phyloP scores from a whole-genome alignment of 148 eudicot genomes.

The Cornus controversa region DNA sequence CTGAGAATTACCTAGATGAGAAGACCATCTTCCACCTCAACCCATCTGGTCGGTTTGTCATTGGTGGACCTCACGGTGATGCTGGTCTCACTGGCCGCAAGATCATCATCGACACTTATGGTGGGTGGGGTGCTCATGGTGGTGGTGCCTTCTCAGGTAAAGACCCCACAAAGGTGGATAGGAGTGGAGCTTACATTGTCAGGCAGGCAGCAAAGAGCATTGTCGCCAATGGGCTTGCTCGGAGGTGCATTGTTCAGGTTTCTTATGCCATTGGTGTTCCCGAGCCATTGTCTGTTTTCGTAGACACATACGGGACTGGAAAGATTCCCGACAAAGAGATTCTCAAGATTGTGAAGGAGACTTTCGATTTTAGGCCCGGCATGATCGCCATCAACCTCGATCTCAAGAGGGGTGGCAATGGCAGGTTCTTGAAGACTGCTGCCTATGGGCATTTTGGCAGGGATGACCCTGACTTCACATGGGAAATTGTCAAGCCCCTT shows the following conservation, averaged over 20 bases:
- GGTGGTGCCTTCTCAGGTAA: conserved; percentile 9
- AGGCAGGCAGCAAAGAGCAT: conserved; percentile 12
- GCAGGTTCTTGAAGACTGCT: neutral
- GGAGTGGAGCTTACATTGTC: conserved; percentile 5
- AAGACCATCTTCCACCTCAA: conserved; percentile 9
- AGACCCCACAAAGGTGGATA: conserved; percentile 7
- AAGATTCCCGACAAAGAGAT: conserved; percentile 10
- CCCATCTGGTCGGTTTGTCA: conserved; percentile 3
- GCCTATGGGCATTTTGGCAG: neutral
- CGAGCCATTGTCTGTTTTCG: neutral
- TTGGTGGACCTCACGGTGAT: conserved; percentile 7
- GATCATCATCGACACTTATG: conserved; percentile 4
- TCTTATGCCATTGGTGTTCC: conserved; percentile 12
- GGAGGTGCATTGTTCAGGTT: conserved; percentile 15
- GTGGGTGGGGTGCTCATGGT: conserved; percentile 8
- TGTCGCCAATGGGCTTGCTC: conserved; percentile 1
- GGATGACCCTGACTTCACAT: neutral
- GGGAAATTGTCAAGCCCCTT: neutral
- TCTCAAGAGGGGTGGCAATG: neutral
- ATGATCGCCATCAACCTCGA: neutral
- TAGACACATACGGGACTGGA: neutral
- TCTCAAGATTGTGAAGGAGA: conserved; percentile 13
- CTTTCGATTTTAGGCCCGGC: neutral
- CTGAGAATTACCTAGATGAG: conserved; percentile 1
- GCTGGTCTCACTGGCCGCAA: conserved; percentile 9